Percentiles rank a stretch among this genome's conserved stretches.
These are phyloP conservation scores for Fusarium sp. DNA, from an alignment of 2,329 filamentous ascomycete species.

Conservation along the genomic window DNA sequence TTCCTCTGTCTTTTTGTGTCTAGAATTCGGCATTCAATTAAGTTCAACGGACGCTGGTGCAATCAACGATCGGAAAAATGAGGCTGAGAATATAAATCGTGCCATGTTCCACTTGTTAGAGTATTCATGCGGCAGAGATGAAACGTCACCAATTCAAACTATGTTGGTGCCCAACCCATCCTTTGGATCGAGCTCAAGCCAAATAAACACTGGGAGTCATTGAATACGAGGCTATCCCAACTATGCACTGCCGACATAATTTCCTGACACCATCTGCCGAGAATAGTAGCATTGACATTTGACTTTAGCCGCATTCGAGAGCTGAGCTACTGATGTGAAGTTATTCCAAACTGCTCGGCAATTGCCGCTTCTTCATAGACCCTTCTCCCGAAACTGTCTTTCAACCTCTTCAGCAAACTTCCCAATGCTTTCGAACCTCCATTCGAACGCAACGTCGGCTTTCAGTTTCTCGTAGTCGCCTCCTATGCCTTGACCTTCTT, in stretches of 20 bases:
- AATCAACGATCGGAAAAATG: constrained; percentile 1
- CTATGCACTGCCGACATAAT: neutral
- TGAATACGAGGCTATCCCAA: neutral
- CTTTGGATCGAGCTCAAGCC: too few species aligned
- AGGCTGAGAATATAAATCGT: constrained; percentile 7
- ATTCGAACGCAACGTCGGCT: constrained; percentile 16
- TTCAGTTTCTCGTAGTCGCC: constrained; percentile 26
- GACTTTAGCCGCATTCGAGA: neutral
- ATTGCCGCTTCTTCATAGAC: neutral
- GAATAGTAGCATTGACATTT: neutral
- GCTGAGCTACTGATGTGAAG: neutral
- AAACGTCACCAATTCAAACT: constrained; percentile 8
- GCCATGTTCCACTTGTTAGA: neutral
- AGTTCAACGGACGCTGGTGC: neutral
- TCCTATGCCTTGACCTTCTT: constrained; percentile 11
- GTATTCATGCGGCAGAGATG: constrained; percentile 1
- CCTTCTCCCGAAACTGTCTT: constrained; percentile 17
- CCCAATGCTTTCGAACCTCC: constrained; percentile 24
- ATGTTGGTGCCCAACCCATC: neutral
- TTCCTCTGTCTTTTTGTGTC: neutral
- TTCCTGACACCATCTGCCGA: neutral
- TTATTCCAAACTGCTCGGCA: neutral
- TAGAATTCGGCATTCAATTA: neutral
- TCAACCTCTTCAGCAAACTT: constrained; percentile 27
- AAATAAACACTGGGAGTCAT: too few species aligned